Percentiles rank a stretch among this genome's conserved stretches.
phyloP scores from a whole-genome alignment of 352 stramenopile genomes.

The Globisporangium camurandrum region DNA sequence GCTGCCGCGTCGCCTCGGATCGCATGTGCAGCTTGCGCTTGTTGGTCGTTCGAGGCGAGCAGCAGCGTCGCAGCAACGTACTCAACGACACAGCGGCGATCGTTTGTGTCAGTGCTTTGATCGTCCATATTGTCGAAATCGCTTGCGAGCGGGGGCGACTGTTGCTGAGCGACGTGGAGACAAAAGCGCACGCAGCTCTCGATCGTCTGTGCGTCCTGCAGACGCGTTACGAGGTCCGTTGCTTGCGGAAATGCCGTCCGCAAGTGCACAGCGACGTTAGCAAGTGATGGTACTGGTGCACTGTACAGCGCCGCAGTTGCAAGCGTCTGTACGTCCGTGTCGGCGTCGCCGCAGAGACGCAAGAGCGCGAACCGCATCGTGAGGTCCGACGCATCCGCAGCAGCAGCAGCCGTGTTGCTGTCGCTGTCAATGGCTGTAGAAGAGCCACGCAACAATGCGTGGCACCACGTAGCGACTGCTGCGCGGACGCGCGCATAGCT shows the following conservation, averaged over 20 bases:
- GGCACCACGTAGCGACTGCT: conserved; percentile 55
- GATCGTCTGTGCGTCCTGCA: conserved; percentile 23
- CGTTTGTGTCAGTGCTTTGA: conserved; percentile 14
- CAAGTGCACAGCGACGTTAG: conserved; percentile 21
- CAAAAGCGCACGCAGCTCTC: conserved; percentile 53
- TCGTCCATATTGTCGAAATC: conserved; percentile 3
- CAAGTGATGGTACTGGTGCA: conserved; percentile 29
- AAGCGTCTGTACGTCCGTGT: conserved; percentile 35
- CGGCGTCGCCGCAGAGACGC: conserved; percentile 24
- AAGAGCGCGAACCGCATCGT: conserved; percentile 58
- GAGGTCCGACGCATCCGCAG: conserved; percentile 19
- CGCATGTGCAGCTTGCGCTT: too few species aligned
- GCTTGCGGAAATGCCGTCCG: conserved; percentile 15
- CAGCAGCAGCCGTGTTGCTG: too few species aligned
- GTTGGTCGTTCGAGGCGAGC: conserved; percentile 1
- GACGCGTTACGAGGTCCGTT: conserved; percentile 34
- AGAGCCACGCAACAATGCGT: conserved; percentile 33
- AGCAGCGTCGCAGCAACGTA: conserved; percentile 50
- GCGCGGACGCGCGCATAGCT: conserved; percentile 59
- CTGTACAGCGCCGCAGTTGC: conserved; percentile 34
- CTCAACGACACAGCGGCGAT: conserved; percentile 26
- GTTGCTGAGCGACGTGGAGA: conserved; percentile 22
- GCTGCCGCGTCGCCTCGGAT: background rate
- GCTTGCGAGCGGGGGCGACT: too few species aligned
- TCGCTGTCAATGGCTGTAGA: too few species aligned